Evolutionary conservation across 495 filamentous ascomycete species (phyloP), one percentile per base, ranked within the genome.

Genomic region (Letharia columbiana): DNA sequence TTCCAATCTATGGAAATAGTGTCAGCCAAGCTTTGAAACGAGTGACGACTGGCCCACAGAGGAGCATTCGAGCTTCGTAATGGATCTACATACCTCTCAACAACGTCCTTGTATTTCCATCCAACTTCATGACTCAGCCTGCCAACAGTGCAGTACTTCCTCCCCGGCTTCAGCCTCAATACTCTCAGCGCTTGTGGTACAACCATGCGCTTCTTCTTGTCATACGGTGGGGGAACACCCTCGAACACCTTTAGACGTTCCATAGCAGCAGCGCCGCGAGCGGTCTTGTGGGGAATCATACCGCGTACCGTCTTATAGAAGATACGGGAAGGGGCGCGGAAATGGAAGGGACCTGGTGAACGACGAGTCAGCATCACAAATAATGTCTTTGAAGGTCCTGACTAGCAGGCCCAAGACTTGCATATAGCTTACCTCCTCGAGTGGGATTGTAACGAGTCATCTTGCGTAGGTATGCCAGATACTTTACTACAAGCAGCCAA

Each of bases 221-320:
- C 94, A 76, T 98, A 98, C 73, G 94, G 93, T 78, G 94, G 92
- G 74, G 94, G 94, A 73, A 98, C 86, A 84, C 94, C 94, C 90
- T 98, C 94, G 82, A 97, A 98, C 77, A 95, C 91, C 90, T 98
- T 98, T 66, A 98, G 90, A 79, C 94, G 88, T 85, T 97, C 91
- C 79, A 98, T 79, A 69, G 94, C 94, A 70, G 92, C 92, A 75
- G 93, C 89, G 77, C 94, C 94, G 77, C 94, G 94, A 77, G 93
- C 83, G 72, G 94, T 98, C 87, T 98, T 98, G 90, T 98, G 94
- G 75, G 94, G 95, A 71, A 98, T 93, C 94, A 98, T 98, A 78
- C 94, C 94, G 77, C 94, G 95, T 81, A 98, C 91, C 77, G 94
- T 91, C 87, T 96, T 96, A 89, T 97, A 98, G 89, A 98, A 93